These are phyloP conservation scores for Podila epicladia DNA, from an alignment of 192 early-diverging fungal species.

Conservation along the genomic window DNA sequence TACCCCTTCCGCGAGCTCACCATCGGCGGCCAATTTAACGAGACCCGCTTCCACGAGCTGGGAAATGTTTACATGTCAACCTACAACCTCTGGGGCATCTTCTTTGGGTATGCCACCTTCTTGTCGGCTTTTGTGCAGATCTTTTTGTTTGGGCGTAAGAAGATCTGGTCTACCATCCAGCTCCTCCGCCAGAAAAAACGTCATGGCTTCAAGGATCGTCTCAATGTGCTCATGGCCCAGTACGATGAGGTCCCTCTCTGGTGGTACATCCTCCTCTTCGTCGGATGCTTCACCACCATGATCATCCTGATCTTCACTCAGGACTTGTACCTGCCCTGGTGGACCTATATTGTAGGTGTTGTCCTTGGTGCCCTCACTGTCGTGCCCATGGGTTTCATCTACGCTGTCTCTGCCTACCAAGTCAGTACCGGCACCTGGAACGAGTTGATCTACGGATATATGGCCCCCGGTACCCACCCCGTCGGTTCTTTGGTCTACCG, in stretches of 20 bases:
- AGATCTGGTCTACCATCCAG: conserved; percentile 43
- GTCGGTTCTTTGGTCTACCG: conserved; percentile 47
- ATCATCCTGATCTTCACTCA: conserved; percentile 46
- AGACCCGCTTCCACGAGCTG: conserved; percentile 20
- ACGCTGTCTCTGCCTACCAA: conserved; percentile 53
- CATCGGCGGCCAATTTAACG: conserved; percentile 27
- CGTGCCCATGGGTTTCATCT: conserved; percentile 57
- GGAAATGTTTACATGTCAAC: conserved; percentile 54
- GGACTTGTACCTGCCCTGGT: conserved; percentile 51
- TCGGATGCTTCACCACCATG: conserved; percentile 48
- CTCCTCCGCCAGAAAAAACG: conserved; percentile 30
- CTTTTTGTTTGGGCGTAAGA: conserved; percentile 52
- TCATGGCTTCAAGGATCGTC: conserved; percentile 41
- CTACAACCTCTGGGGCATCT: conserved; percentile 51
- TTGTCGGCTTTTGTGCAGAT: conserved; percentile 54
- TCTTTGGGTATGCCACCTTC: conserved; percentile 55
- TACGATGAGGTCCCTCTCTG: conserved; percentile 50
- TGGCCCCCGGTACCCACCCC: conserved; percentile 53
- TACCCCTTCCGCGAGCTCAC: conserved; percentile 47
- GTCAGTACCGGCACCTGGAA: conserved; percentile 54
- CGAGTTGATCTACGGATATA: conserved; percentile 53
- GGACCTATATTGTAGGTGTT: conserved; percentile 52
- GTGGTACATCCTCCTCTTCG: conserved; percentile 49
- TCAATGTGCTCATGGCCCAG: conserved; percentile 50
- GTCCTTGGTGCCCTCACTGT: conserved; percentile 47